Evolutionary conservation across 768 basidiomycete genomes (phyloP), one percentile per base, ranked within the genome.

Genomic region (Lactarius tabidus): DNA sequence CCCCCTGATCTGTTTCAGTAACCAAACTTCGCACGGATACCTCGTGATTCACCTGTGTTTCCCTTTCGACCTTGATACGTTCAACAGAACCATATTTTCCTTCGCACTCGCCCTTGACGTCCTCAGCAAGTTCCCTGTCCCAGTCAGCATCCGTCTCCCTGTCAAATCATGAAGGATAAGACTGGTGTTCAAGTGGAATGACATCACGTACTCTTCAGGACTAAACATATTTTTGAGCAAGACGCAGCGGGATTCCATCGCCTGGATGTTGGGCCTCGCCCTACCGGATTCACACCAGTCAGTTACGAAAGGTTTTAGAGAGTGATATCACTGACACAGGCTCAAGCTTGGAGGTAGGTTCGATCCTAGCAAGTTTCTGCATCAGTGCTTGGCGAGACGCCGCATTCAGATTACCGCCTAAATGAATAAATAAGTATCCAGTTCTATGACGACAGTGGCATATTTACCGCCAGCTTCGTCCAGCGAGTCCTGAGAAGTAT

Each of bases 321-420:
- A 5, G 48, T 62, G 36, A 38, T n/a, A 3, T 48, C 55, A 75
- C 86, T 69, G 77, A 93, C 91, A 84, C 75, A 29, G 86, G 83
- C 71, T 85, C 81, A 69, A 84, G 81, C 72, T 79, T 81, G 62
- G 79, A 74, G 57, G 84, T 77, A 57, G 86, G 76, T 53, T 93
- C 91, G 78, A 87, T 91, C 82, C 97, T 93, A 77, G 97, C 95
- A 85, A 99, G 92, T 87, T 98, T 99, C 80, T 95, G 93, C 97
- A 99, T 99, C 81, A 99, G 93, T 77, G 94, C 93, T 83, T 97
- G 95, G 79, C 97, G 92, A 75, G 94, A 93, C 74, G 91, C 92
- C 82, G 92, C 92, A 81, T 97, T 97, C 82, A 97, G 86, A 84
- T 93, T 93, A 91, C 91, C 92, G 77, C 91, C 93, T 95, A 52